A percentile compares a stretch with the other conserved stretches of the same genome.
These are phyloP conservation scores for Acer saccharum DNA, from an alignment of 345 rosid species.

Conservation along the genomic window DNA sequence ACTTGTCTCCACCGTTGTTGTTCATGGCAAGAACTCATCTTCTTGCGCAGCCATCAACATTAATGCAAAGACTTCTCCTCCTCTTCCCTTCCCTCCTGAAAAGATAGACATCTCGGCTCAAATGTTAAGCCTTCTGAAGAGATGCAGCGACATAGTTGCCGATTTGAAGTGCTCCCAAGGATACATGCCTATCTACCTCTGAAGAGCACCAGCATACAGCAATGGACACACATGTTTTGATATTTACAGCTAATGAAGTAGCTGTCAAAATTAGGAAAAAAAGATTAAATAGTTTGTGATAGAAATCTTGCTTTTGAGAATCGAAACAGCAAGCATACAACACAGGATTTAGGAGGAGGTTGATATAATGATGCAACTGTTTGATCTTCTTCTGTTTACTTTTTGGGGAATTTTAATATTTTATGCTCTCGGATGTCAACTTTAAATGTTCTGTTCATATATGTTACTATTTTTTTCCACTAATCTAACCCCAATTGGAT, in stretches of 20 bases:
- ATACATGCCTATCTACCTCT: conserved; percentile 20
- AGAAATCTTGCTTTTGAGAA: not conserved
- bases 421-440: not conserved
- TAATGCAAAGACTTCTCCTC: conserved; percentile 42
- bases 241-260: too few species aligned
- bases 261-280: not conserved
- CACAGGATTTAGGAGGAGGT: not conserved
- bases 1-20: not conserved
- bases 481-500: too few species aligned
- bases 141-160: conserved; percentile 14
- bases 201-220: not conserved
- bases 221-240: too few species aligned
- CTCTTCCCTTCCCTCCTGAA: conserved; percentile 30
- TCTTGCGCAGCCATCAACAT: conserved; percentile 41
- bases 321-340: not conserved
- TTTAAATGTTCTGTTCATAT: not conserved
- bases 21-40: conserved; percentile 14
- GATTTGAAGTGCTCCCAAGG: conserved; percentile 22
- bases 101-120: conserved; percentile 12
- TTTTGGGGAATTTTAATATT: not conserved
- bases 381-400: not conserved
- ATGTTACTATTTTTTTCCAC: not conserved
- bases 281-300: not conserved
- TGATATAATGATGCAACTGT: not conserved
- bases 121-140: conserved; percentile 15